A percentile compares a stretch with the other conserved stretches of the same genome.
Evolutionary conservation across 1,284 basidiomycete species (phyloP).

Genomic region (Kalmanozyma brasiliensis): DNA sequence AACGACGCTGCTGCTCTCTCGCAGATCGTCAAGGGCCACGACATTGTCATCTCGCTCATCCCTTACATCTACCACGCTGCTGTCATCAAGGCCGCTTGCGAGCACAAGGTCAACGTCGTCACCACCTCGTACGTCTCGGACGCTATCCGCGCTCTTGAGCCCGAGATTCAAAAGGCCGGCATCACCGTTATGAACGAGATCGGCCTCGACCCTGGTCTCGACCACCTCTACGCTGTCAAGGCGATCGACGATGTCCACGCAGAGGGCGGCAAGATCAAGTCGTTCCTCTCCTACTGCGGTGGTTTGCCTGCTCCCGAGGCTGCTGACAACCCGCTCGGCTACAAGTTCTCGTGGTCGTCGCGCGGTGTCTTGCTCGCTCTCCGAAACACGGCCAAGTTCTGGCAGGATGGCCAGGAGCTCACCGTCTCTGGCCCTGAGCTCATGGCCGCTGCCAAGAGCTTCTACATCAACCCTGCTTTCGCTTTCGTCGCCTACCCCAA

Average conservation of each 20-base stretch:
- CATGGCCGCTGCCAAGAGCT: conserved; percentile 78
- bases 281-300: conserved; percentile 96
- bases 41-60: conserved; percentile 95
- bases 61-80: conserved; percentile 91
- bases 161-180: conserved; percentile 84
- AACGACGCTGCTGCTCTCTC: conserved; percentile 79
- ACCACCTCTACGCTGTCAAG: conserved; percentile 97
- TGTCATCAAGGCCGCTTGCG: conserved; percentile 95
- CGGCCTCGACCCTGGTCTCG: conserved; percentile 95
- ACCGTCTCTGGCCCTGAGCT: conserved; percentile 63
- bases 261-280: conserved; percentile 88
- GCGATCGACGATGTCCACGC: conserved; percentile 92
- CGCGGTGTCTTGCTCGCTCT: conserved; percentile 94
- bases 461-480: conserved; percentile 94
- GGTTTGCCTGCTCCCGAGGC: conserved; percentile 92
- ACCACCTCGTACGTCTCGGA: conserved; percentile 96
- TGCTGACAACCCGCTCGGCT: conserved; percentile 93
- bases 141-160: conserved; percentile 87
- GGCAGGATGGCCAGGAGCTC: conserved; percentile 57
- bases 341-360: conserved; percentile 99
- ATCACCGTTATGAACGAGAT: conserved; percentile 98
- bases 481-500: conserved; percentile 98
- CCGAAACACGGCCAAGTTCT: conserved; percentile 87
- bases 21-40: conserved; percentile 81
- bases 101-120: conserved; percentile 92